phyloP scores from a whole-genome alignment of 352 stramenopile genomes.

The Blastocystis sp. region DNA sequence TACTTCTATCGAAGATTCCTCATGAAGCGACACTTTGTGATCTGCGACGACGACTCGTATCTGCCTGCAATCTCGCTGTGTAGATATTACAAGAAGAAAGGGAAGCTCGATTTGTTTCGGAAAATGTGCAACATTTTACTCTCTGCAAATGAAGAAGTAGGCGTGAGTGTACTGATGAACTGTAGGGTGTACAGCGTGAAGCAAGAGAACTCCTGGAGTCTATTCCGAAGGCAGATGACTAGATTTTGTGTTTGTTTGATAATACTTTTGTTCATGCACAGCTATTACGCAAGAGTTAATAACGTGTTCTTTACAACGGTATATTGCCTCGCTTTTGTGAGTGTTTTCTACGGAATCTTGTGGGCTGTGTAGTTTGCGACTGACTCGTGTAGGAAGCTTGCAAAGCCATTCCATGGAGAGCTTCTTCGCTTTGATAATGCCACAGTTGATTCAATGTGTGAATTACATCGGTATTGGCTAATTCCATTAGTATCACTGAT shows the following conservation, averaged over 20 bases:
- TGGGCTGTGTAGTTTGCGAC: not conserved
- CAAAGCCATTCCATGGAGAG: constrained; percentile 21
- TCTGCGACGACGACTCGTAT: not conserved
- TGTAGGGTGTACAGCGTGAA: not conserved
- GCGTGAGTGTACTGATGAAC: not conserved
- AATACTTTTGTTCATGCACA: constrained; percentile 23
- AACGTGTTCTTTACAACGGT: constrained; percentile 51
- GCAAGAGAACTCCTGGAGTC: not conserved
- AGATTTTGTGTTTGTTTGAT: not conserved
- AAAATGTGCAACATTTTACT: not conserved
- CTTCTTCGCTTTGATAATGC: constrained; percentile 51
- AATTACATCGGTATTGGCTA: not conserved
- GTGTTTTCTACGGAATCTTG: constrained; percentile 10
- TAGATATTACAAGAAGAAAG: not conserved
- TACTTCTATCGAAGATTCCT: not conserved
- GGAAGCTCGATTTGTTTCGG: not conserved
- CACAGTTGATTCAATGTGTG: constrained; percentile 6
- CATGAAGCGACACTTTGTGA: not conserved
- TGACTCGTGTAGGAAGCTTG: constrained; percentile 9
- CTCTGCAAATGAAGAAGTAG: not conserved
- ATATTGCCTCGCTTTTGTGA: constrained; percentile 17
- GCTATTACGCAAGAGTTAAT: constrained; percentile 36
- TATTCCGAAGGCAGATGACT: not conserved
- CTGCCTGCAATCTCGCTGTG: not conserved
- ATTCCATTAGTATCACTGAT: not conserved